These are phyloP conservation scores for Suillus bovinus DNA, from an alignment of 768 basidiomycete species.

Conservation along the genomic window DNA sequence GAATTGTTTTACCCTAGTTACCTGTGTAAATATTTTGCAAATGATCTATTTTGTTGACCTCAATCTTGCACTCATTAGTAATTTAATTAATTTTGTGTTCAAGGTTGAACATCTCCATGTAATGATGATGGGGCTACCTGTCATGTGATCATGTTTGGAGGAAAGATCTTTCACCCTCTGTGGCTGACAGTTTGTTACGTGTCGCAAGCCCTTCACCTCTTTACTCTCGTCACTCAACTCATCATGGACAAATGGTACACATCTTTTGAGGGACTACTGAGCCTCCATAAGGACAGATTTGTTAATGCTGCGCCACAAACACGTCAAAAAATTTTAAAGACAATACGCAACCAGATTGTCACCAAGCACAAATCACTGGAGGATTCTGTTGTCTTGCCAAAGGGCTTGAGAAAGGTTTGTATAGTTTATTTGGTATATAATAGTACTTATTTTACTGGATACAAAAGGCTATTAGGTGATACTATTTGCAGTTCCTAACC, in stretches of 20 bases:
- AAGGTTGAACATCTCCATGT: too few species aligned
- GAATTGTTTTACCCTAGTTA: not conserved
- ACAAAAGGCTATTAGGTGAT: not conserved
- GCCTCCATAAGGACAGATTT: not conserved
- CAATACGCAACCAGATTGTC: not conserved
- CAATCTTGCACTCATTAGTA: not conserved
- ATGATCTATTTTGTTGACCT: not conserved
- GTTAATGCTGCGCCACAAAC: not conserved
- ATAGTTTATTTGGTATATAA: not conserved
- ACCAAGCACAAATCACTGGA: not conserved
- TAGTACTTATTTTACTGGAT: not conserved
- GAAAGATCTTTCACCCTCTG: not conserved
- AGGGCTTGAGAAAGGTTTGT: not conserved
- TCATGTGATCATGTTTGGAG: not conserved
- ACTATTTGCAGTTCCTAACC: not conserved
- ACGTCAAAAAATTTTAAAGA: not conserved
- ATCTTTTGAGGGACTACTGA: not conserved
- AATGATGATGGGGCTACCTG: too few species aligned
- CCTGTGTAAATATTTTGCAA: not conserved
- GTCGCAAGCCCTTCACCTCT: not conserved
- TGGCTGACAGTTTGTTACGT: not conserved
- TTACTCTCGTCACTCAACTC: not conserved
- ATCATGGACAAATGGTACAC: not conserved
- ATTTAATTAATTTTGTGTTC: not conserved
- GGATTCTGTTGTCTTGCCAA: not conserved